These are phyloP conservation scores for Nemania diffusa DNA, from an alignment of 2,329 filamentous ascomycete species.

Conservation along the genomic window DNA sequence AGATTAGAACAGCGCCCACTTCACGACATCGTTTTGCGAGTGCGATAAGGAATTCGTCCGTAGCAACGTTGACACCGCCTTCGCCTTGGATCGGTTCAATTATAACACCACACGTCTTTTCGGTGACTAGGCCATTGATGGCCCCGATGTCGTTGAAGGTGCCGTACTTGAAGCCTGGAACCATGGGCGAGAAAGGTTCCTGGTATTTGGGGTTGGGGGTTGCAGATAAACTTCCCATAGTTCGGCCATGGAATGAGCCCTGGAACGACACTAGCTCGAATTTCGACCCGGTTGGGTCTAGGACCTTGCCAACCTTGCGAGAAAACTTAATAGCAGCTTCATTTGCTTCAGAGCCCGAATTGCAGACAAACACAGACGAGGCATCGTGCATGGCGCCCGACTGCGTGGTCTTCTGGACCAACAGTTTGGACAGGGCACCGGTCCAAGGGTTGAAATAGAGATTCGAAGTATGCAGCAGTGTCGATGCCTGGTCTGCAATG, in stretches of 20 bases:
- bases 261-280: constrained; percentile 89
- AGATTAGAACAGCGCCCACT: constrained; percentile 88
- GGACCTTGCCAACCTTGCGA: constrained; percentile 84
- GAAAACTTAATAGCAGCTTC: constrained; percentile 98
- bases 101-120: constrained; percentile 91
- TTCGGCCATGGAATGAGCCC: constrained; percentile 94
- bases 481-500: constrained; percentile 79
- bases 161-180: constrained; percentile 90
- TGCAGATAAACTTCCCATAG: constrained; percentile 94
- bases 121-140: constrained; percentile 79
- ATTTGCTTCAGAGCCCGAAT: constrained; percentile 96
- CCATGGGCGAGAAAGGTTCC: constrained; percentile 91
- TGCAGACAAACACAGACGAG: constrained; percentile 87
- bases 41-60: constrained; percentile 82
- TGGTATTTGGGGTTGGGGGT: constrained; percentile 99
- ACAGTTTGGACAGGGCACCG: constrained; percentile 83
- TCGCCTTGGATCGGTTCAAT: constrained; percentile 98
- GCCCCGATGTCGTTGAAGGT: constrained; percentile 82
- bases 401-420: constrained; percentile 82
- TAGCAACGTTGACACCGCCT: constrained; percentile 88
- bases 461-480: constrained; percentile 91
- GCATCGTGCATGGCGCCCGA: constrained; percentile 86
- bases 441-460: constrained; percentile 98
- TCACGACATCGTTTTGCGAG: constrained; percentile 86
- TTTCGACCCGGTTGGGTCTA: constrained; percentile 78